phyloP scores from a whole-genome alignment of 2,329 filamentous ascomycete genomes.

The Claviceps spartinae region DNA sequence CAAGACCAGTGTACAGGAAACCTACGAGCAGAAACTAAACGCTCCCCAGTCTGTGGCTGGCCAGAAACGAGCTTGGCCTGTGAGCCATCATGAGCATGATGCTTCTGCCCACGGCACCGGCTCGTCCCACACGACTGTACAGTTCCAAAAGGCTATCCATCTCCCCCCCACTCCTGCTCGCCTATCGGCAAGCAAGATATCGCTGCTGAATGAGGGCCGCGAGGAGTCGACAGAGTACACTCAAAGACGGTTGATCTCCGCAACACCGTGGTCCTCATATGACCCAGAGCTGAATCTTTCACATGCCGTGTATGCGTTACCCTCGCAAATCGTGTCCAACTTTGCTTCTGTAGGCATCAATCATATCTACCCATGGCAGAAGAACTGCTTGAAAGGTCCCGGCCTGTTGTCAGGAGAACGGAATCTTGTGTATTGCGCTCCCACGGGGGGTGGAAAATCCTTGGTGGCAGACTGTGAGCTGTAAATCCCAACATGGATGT shows the following conservation, averaged over 20 bases:
- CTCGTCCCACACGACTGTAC: constrained; percentile 8
- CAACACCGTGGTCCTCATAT: constrained; percentile 37
- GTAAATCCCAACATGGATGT: constrained; percentile 2
- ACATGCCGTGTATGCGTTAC: constrained; percentile 50
- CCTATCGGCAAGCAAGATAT: constrained; percentile 33
- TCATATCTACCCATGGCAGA: constrained; percentile 69
- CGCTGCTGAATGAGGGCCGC: constrained; percentile 14
- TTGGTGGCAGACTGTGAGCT: constrained; percentile 49
- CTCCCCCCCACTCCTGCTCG: constrained; percentile 17
- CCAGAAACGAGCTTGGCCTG: constrained; percentile 30
- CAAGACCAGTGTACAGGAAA: constrained; percentile 37
- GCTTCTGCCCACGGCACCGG: background rate
- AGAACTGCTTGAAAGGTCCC: constrained; percentile 54
- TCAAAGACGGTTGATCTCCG: constrained; percentile 36
- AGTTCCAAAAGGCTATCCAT: constrained; percentile 22
- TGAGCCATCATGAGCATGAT: constrained; percentile 10
- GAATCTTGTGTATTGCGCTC: constrained; percentile 68
- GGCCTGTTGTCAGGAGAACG: constrained; percentile 50
- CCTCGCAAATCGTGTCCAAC: constrained; percentile 46
- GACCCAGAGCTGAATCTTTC: constrained; percentile 47
- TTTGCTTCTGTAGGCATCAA: constrained; percentile 53
- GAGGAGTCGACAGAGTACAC: constrained; percentile 37
- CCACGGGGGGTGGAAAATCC: constrained; percentile 66
- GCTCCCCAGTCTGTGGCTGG: constrained; percentile 30
- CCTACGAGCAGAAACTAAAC: constrained; percentile 24